Base-by-base conservation (phyloP, 2,329 filamentous ascomycete genomes). In the Fusarium sp. region DNA sequence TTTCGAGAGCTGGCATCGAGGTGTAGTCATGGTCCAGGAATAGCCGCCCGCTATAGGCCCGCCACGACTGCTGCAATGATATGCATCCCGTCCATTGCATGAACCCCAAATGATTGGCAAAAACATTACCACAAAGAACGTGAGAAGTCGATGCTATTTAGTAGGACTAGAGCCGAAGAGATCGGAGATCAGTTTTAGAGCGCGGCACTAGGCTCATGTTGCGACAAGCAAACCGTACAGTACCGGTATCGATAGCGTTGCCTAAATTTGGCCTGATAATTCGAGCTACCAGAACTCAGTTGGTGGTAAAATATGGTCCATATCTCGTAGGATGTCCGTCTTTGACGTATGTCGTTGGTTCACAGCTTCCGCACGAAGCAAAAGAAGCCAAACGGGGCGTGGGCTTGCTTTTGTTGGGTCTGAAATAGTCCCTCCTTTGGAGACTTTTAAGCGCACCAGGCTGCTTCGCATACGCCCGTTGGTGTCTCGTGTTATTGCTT, bases 21-120 rank as follows among this genome's bases (percentile, higher is more conserved):
- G 13, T 27, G 27, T 20, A 29, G 34, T 16, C 30, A 24, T 65
- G 25, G 13, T 47, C 32, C 20, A 29, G 52, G 53, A 38, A 47
- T 27, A 30, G 41, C 44, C 29, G 41, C 41, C 60, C 30, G 18
- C 43, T 22, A 16, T 25, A 53, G 44, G n/a, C 18, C 41, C 27
- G 32, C 30, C 20, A 29, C 20, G 34, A 48, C 43, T 64, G 30
- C 27, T 65, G 32, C 30, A 27, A 27, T 51, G 22, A 30, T 46
- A 45, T 63, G 29, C 40, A 53, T 62, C 22, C 29, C 34, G 47
- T 64, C 32, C 34, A 43, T 64, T 47, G 30, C 59, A 64, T 51
- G 49, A 65, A 45, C 44, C 34, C 44, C 25, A 25, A 41, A 46
- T 8, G 32, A 58, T 59, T 32, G 32, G 20, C 40, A n/a, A 29